Base-by-base conservation (phyloP, 805 yeast genomes). In the Wickerhamomyces chaumierensis region DNA sequence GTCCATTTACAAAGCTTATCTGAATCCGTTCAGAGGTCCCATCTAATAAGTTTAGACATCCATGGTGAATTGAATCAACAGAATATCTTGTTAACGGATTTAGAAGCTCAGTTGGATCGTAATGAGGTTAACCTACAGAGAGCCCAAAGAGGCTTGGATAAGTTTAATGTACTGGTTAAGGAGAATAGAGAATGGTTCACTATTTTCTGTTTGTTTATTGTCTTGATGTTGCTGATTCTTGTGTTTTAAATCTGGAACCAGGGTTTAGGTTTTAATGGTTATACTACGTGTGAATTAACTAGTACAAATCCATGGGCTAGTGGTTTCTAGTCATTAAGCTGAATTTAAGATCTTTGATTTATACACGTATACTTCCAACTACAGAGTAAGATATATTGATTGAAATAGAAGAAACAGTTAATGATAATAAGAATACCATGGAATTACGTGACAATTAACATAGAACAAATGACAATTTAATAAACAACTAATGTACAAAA, bases 111-210 rank as follows among this genome's bases (percentile, higher is more conserved):
- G 32, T 53, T 74, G 16, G 69, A 65, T 36, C 46, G 55, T 25
- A 60, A 68, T n/a, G 68, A 65, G 19, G 48, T 60, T 28, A 60
- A 64, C 29, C 48, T 74, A 13, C 46, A 51, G 3, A 52, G 65
- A 25, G 77, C 78, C 0, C 57, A 58, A 32, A 52, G 52, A 28
- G 58, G 66, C 40, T 47, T 74, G 36, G 55, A 50, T 6, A 53
- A 52, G 21, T 69, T 70, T 38, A 61, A 61, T 28, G 55, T 55
- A 15, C 62, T 60, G 21, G 59, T 73, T 14, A 62, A 60, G 35
- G 70, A 68, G 40, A 68, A 69, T 45, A 71, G 72, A 0, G 71
- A 68, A 27, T 72, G 78, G 65, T 47, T 63, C 25, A 62, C 68
- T 1, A 74, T 74, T 9, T 44, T 68, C 1, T 56, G 64, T 3